phyloP scores from a whole-genome alignment of 257 asterid species.

The Jasminum sambac region DNA sequence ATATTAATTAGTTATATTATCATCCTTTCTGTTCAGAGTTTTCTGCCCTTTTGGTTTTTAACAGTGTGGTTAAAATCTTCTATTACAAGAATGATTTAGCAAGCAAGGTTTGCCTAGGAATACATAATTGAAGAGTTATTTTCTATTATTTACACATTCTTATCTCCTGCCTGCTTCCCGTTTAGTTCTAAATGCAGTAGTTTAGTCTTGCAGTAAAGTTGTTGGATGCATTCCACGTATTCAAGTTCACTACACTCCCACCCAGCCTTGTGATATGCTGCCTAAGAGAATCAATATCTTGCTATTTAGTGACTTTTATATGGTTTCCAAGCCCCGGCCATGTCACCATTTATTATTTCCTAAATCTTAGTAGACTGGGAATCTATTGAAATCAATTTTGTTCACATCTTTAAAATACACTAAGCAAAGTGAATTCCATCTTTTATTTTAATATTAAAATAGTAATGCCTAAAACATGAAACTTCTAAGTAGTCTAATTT shows the following conservation, averaged over 20 bases:
- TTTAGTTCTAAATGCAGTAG: background rate
- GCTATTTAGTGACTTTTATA: background rate
- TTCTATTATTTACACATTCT: background rate
- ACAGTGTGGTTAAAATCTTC: background rate
- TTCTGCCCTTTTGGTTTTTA: background rate
- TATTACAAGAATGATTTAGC: background rate
- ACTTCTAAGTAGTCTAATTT: background rate
- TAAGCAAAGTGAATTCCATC: background rate
- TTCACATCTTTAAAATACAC: background rate
- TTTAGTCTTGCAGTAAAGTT: background rate
- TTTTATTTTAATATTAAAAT: background rate
- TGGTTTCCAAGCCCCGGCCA: background rate
- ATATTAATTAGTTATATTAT: background rate
- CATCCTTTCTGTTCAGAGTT: background rate
- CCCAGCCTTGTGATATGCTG: background rate
- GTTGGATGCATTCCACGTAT: background rate
- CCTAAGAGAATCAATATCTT: background rate
- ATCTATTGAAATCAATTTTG: background rate
- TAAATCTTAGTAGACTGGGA: background rate
- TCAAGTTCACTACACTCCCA: background rate
- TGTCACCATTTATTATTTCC: background rate
- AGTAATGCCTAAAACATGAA: background rate
- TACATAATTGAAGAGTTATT: background rate
- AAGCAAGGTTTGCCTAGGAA: background rate
- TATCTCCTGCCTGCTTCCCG: background rate